phyloP scores from a whole-genome alignment of 1,139 yeast genomes.

The Blastobotrys persicus region DNA sequence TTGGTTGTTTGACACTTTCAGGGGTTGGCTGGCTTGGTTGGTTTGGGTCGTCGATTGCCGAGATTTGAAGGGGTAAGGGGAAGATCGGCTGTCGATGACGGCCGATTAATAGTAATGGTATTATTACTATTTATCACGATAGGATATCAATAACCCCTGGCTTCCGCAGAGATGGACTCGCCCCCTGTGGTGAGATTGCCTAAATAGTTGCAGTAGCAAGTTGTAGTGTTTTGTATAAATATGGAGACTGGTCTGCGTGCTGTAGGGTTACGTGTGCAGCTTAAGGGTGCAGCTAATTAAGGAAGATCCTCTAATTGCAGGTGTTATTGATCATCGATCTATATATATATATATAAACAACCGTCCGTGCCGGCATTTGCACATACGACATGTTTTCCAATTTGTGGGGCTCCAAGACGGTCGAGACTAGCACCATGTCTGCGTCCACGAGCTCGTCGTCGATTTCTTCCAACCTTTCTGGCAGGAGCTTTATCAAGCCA shows the following conservation, averaged over 20 bases:
- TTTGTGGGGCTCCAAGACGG: neutral
- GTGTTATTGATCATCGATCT: neutral
- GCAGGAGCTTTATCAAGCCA: constrained; percentile 17
- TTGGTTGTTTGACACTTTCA: neutral
- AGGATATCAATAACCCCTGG: neutral
- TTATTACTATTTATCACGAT: neutral
- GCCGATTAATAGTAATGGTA: neutral
- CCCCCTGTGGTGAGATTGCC: neutral
- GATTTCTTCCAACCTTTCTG: constrained; percentile 3
- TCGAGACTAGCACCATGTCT: neutral
- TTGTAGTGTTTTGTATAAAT: too few relatives aligned
- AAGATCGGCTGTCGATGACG: neutral
- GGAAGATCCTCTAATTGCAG: neutral
- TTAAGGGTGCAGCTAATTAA: too few relatives aligned
- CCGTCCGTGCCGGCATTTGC: too few relatives aligned
- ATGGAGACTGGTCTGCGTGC: too few relatives aligned
- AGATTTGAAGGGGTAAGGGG: neutral
- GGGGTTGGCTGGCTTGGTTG: neutral
- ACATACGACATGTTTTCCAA: constrained; percentile 3
- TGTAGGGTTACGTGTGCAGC: too few relatives aligned
- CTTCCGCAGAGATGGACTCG: neutral
- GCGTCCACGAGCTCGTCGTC: constrained; percentile 4
- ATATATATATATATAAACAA: too few relatives aligned
- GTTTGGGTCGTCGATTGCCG: neutral
- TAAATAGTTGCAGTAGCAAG: neutral